Conservation (phyloP, 768 basidiomycete genomes). For the Boletus rex-veris region DNA sequence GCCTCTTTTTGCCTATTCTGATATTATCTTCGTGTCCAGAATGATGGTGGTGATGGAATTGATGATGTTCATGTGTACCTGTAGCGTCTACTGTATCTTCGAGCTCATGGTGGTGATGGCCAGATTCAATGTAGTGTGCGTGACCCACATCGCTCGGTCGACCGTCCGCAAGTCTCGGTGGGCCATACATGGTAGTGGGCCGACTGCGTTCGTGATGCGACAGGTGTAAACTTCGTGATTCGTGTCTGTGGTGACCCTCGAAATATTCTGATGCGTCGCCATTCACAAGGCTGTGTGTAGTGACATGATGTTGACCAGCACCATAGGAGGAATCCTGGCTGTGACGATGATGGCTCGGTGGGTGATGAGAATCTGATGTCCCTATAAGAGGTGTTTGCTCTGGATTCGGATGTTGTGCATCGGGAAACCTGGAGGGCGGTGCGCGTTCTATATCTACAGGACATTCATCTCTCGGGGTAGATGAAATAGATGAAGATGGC, state of each 20-base stretch:
- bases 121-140: neutral
- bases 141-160: neutral
- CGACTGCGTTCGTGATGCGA: constrained; percentile 30
- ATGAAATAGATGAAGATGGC: constrained; percentile 38
- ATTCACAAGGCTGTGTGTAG: neutral
- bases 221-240: constrained; percentile 24
- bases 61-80: neutral
- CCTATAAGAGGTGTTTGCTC: constrained; percentile 22
- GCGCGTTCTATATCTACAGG: constrained; percentile 4
- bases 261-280: constrained; percentile 20
- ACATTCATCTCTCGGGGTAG: constrained; percentile 28
- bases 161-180: constrained; percentile 5
- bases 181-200: constrained; percentile 20
- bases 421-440: constrained; percentile 3
- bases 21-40: constrained; percentile 20
- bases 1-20: constrained; percentile 51
- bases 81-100: neutral
- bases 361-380: neutral
- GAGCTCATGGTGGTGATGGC: constrained; percentile 9
- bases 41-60: neutral
- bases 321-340: constrained; percentile 18
- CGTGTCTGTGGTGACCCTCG: constrained; percentile 37
- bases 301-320: neutral
- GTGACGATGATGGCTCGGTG: neutral
- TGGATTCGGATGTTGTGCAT: constrained; percentile 1